These are phyloP conservation scores for Tricholoma sp. DNA, from an alignment of 768 basidiomycete genomes.

Conservation along the genomic window DNA sequence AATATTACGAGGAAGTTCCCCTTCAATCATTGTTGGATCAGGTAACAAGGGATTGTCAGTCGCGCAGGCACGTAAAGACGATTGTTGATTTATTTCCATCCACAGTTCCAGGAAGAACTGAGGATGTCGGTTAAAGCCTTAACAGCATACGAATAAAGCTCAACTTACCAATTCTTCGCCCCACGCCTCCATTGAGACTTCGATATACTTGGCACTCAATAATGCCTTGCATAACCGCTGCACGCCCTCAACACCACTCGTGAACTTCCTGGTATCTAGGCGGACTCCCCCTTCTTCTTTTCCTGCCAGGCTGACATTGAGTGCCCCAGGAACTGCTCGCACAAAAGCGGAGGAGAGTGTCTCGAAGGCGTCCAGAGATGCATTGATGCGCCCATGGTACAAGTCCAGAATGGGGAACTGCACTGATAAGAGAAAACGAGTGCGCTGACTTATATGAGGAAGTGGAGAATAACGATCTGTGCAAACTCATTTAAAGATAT, in stretches of 20 bases:
- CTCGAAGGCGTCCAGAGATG: conserved; percentile 92
- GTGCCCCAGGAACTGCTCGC: conserved; percentile 88
- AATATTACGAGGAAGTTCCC: conserved; percentile 48
- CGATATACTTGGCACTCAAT: conserved; percentile 74
- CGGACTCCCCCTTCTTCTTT: conserved; percentile 35
- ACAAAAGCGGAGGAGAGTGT: conserved; percentile 83
- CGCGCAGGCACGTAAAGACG: conserved; percentile 51
- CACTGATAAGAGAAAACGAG: conserved; percentile 76
- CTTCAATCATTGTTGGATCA: conserved; percentile 26
- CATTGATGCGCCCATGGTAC: conserved; percentile 73
- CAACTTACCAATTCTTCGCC: conserved; percentile 79
- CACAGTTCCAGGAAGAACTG: conserved; percentile 94
- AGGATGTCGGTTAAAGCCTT: neutral
- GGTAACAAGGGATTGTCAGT: conserved; percentile 48
- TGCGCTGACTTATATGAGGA: conserved; percentile 70
- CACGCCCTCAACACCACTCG: conserved; percentile 79
- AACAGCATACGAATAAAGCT: neutral
- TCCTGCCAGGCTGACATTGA: conserved; percentile 54
- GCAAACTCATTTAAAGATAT: neutral
- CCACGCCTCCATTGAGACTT: conserved; percentile 70
- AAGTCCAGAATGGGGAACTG: conserved; percentile 81
- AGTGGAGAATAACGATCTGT: conserved; percentile 89
- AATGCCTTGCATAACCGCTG: conserved; percentile 83
- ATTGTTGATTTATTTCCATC: conserved; percentile 66
- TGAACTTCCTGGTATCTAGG: conserved; percentile 60